Percentiles rank a stretch among this genome's conserved stretches.
Evolutionary conservation across 192 early-diverging fungal species (phyloP).

Genomic region (Chytriomyces hyalinus): DNA sequence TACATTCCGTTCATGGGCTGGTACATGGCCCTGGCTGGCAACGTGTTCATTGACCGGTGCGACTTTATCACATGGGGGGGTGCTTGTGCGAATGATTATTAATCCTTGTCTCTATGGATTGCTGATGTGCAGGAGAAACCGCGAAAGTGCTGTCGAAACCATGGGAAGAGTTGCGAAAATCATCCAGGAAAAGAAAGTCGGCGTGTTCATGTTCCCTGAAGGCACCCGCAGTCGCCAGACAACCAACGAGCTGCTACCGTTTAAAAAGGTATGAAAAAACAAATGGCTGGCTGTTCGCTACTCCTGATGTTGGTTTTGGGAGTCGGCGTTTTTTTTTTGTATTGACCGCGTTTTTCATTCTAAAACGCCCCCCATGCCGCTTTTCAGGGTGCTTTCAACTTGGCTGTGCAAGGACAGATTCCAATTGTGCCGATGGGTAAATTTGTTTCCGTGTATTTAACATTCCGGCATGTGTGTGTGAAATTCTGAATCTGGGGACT

Average conservation of each 20-base stretch:
- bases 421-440: slow-evolving; percentile 85
- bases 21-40: slow-evolving; percentile 71
- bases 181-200: slow-evolving; percentile 76
- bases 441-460: background rate
- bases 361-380: slow-evolving; percentile 71
- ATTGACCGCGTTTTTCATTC: background rate
- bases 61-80: background rate
- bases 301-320: background rate
- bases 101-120: background rate
- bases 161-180: slow-evolving; percentile 75
- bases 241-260: slow-evolving; percentile 77
- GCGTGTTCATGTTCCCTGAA: slow-evolving; percentile 90
- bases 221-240: slow-evolving; percentile 81
- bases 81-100: background rate
- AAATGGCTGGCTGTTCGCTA: background rate
- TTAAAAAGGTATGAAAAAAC: slow-evolving; percentile 72
- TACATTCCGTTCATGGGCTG: slow-evolving; percentile 37
- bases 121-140: slow-evolving; percentile 61
- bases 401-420: slow-evolving; percentile 82
- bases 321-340: background rate
- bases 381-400: slow-evolving; percentile 94
- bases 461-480: background rate
- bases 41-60: slow-evolving; percentile 83
- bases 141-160: slow-evolving; percentile 74
- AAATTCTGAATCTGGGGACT: background rate